These are phyloP conservation scores for Globisporangium heterothallicum DNA, from an alignment of 352 stramenopile species.

Conservation along the genomic window DNA sequence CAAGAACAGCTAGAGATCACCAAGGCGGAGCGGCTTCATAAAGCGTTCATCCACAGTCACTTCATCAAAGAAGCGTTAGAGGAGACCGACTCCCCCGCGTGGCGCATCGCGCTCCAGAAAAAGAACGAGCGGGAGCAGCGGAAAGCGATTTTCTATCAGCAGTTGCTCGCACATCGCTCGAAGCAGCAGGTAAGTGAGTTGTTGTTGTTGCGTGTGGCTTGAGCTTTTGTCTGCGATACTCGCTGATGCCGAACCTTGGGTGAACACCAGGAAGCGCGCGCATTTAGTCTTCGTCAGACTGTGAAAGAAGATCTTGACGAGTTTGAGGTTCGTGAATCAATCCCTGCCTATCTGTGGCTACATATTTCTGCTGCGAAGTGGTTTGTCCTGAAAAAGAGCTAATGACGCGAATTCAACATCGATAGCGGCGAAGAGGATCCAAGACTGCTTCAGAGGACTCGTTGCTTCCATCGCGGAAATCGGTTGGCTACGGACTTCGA, in stretches of 20 bases:
- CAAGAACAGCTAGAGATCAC: constrained; percentile 41
- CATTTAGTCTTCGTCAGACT: constrained; percentile 48
- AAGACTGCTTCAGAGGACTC: constrained; percentile 1
- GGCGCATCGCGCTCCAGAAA: constrained; percentile 50
- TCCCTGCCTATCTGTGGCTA: not conserved
- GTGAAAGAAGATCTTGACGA: constrained; percentile 46
- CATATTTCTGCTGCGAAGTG: too few relatives aligned
- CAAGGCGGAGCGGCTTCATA: constrained; percentile 65
- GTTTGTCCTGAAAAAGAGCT: not conserved
- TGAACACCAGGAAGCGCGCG: constrained; percentile 28
- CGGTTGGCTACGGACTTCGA: constrained; percentile 54
- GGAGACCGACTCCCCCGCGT: constrained; percentile 64
- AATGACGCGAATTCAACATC: not conserved
- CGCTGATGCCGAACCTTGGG: not conserved
- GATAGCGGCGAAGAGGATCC: not conserved
- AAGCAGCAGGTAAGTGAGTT: constrained; percentile 44
- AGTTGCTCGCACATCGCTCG: constrained; percentile 36
- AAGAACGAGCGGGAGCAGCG: constrained; percentile 56
- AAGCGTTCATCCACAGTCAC: constrained; percentile 57
- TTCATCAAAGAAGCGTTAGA: constrained; percentile 71
- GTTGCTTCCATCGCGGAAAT: constrained; percentile 29
- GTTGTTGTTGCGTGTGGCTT: too few relatives aligned
- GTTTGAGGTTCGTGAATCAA: constrained; percentile 43
- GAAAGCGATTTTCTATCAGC: constrained; percentile 47
- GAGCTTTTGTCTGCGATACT: not conserved